Conservation (phyloP, 1,139 yeast species). For the Spathaspora sp. region DNA sequence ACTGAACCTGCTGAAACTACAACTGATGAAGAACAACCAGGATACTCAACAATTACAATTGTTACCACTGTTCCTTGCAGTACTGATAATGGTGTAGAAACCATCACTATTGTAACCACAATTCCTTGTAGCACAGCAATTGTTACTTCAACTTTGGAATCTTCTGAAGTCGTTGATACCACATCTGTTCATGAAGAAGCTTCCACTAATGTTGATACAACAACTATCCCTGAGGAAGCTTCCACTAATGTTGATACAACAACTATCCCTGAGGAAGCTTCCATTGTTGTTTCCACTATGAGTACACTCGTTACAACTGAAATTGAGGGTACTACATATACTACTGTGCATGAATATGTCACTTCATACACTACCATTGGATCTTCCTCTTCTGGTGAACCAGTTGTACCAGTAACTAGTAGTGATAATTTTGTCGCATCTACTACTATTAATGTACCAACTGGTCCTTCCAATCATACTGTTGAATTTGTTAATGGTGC, state of each 20-base stretch:
- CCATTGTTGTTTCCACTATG: background rate
- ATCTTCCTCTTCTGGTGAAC: no score
- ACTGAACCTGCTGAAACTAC: no score
- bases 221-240: no score
- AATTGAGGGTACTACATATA: background rate
- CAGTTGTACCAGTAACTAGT: no score
- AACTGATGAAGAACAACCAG: no score
- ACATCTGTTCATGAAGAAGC: background rate
- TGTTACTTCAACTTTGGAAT: background rate
- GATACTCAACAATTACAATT: slow-evolving; percentile 3
- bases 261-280: no score
- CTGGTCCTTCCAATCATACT: background rate
- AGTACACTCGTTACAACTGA: slow-evolving; percentile 12
- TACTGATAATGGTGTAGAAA: no score
- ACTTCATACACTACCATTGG: slow-evolving; percentile 5
- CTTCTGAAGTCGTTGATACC: background rate
- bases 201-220: background rate
- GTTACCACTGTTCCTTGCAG: slow-evolving; percentile 8
- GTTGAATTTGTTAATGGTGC: background rate
- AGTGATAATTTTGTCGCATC: no score
- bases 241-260: no score
- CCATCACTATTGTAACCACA: no score
- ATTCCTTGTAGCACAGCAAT: no score
- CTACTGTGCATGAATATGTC: slow-evolving; percentile 10
- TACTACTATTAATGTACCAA: no score